Evolutionary conservation across 176 grass and related monocot species (phyloP).

Genomic region (Elymus sibiricus): DNA sequence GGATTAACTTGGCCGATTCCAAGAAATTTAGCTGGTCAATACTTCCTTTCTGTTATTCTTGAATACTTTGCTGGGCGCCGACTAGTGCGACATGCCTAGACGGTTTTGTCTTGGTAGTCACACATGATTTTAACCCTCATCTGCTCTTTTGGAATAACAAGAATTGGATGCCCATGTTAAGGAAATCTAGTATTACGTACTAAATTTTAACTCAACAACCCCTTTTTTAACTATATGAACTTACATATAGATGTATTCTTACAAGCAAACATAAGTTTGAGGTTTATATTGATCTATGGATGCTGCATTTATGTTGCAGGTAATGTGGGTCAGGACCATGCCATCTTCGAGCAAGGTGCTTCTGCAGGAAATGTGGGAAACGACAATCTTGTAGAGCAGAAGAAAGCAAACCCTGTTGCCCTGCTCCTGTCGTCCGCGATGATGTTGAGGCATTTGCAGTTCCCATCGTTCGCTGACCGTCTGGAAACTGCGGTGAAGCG

Average conservation of each 20-base stretch:
- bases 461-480: slow-evolving; percentile 85
- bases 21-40: background rate
- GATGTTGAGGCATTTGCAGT: slow-evolving; percentile 90
- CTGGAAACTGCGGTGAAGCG: slow-evolving; percentile 77
- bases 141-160: background rate
- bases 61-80: background rate
- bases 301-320: slow-evolving; percentile 20
- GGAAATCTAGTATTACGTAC: no score
- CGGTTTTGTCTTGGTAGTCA: background rate
- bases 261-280: no score
- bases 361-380: slow-evolving; percentile 91
- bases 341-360: slow-evolving; percentile 94
- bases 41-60: background rate
- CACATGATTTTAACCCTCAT: background rate
- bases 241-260: no score
- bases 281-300: no score
- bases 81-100: background rate
- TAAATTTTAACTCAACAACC: no score
- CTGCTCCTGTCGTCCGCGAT: slow-evolving; percentile 85
- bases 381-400: slow-evolving; percentile 51
- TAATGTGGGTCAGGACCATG: slow-evolving; percentile 93
- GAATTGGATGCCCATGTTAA: no score
- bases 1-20: background rate
- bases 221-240: no score
- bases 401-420: slow-evolving; percentile 21